Percentiles rank a stretch among this genome's conserved stretches.
These are phyloP conservation scores for Mitragyna speciosa DNA, from an alignment of 257 asterid genomes.

Conservation along the genomic window DNA sequence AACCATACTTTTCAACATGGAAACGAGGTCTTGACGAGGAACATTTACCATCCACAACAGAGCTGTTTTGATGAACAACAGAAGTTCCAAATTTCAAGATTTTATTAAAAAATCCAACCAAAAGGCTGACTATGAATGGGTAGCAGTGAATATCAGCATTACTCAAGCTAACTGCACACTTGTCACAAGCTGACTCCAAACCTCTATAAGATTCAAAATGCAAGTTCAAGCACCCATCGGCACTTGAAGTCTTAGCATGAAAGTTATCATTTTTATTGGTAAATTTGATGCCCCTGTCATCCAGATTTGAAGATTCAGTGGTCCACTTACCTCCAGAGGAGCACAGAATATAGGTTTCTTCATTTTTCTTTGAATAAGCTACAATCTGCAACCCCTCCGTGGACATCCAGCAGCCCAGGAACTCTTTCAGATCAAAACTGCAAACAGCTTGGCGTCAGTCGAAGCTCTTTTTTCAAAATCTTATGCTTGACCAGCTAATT, in stretches of 20 bases:
- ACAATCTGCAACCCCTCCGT: slow-evolving; percentile 52
- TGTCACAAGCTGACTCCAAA: slow-evolving; percentile 32
- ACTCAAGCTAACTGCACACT: slow-evolving; percentile 41
- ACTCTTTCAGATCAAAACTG: slow-evolving; percentile 66
- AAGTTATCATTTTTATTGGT: slow-evolving; percentile 35
- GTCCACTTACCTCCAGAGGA: slow-evolving; percentile 35
- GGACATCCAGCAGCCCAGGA: slow-evolving; percentile 56
- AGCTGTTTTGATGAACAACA: slow-evolving; percentile 30
- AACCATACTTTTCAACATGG: slow-evolving; percentile 30
- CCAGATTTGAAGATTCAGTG: slow-evolving; percentile 37
- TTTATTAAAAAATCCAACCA: slow-evolving; percentile 55
- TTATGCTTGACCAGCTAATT: background rate
- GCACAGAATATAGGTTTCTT: slow-evolving; percentile 45
- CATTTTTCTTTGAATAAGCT: slow-evolving; percentile 41
- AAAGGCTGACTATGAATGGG: slow-evolving; percentile 61
- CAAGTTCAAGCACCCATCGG: slow-evolving; percentile 52
- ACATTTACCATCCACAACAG: slow-evolving; percentile 32
- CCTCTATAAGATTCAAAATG: slow-evolving; percentile 53
- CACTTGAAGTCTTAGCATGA: slow-evolving; percentile 36
- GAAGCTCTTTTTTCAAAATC: background rate
- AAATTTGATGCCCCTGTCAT: slow-evolving; percentile 24
- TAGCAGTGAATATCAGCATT: slow-evolving; percentile 72
- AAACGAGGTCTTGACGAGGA: slow-evolving; percentile 30
- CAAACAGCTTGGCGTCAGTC: slow-evolving; percentile 15
- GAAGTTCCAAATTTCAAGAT: slow-evolving; percentile 37